phyloP scores from a whole-genome alignment of 495 filamentous ascomycete genomes.

The Daldinia loculata region DNA sequence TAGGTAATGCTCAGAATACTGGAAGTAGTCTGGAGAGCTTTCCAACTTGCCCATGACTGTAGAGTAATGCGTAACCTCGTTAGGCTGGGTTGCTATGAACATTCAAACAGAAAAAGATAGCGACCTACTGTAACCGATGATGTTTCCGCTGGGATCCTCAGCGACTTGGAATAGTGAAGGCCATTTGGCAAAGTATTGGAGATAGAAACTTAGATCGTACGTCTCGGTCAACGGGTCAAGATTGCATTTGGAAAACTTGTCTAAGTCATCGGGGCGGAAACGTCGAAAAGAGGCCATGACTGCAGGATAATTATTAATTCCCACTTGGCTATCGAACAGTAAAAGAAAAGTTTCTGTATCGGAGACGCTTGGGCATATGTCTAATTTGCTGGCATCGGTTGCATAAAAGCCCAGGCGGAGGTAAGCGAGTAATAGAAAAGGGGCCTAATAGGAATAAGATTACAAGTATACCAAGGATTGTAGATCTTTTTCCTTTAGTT shows the following conservation, averaged over 20 bases:
- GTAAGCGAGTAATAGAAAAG: neutral
- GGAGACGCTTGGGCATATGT: constrained; percentile 3
- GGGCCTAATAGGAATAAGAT: neutral
- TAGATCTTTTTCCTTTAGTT: neutral
- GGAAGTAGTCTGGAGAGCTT: constrained; percentile 76
- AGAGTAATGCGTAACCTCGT: constrained; percentile 14
- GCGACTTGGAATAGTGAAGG: constrained; percentile 90
- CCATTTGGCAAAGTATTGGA: constrained; percentile 94
- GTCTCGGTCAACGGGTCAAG: constrained; percentile 96
- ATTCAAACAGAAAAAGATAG: constrained; percentile 9
- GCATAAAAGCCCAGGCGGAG: neutral
- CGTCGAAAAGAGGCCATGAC: constrained; percentile 58
- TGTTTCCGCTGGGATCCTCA: constrained; percentile 79
- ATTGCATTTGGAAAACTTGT: constrained; percentile 80
- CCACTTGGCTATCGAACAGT: neutral
- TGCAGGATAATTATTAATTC: neutral
- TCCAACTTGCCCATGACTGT: constrained; percentile 96
- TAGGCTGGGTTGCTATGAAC: constrained; percentile 11
- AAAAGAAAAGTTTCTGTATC: neutral
- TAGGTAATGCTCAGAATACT: constrained; percentile 82
- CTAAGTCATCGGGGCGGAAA: constrained; percentile 56
- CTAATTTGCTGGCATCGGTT: constrained; percentile 2
- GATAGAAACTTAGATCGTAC: constrained; percentile 93
- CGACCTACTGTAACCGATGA: constrained; percentile 90
- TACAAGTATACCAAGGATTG: neutral